A percentile compares a stretch with the other conserved stretches of the same genome.
These are phyloP conservation scores for Solanum boliviense DNA, from an alignment of 257 asterid genomes.

Conservation along the genomic window DNA sequence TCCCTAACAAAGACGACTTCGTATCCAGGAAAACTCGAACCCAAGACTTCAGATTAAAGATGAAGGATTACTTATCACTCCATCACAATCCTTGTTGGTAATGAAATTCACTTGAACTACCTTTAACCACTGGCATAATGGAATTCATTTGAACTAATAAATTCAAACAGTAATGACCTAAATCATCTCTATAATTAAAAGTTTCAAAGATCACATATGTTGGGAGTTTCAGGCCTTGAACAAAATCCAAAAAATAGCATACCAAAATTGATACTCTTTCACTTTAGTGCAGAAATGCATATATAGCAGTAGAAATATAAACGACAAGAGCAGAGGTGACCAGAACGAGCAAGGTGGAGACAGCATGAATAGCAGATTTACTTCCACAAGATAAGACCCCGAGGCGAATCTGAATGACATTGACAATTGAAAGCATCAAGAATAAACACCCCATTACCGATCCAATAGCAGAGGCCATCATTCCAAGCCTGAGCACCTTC, in stretches of 20 bases:
- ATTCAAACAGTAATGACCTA: neutral
- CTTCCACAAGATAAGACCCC: constrained; percentile 89
- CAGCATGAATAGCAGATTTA: constrained; percentile 50
- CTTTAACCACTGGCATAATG: neutral
- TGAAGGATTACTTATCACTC: neutral
- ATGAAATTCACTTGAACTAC: neutral
- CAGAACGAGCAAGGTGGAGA: constrained; percentile 42
- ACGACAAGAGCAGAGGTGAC: constrained; percentile 66
- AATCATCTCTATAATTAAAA: neutral
- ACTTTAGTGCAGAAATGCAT: constrained; percentile 37
- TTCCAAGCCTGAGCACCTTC: constrained; percentile 68
- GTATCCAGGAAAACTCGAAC: too few species aligned
- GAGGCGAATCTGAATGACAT: constrained; percentile 69
- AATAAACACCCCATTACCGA: constrained; percentile 93
- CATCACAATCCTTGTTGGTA: too few species aligned
- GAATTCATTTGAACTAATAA: neutral
- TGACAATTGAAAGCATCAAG: constrained; percentile 81
- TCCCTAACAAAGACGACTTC: too few species aligned
- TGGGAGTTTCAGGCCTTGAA: neutral
- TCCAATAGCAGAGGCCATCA: constrained; percentile 80
- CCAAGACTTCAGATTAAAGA: neutral
- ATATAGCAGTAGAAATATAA: constrained; percentile 75
- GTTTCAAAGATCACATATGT: neutral
- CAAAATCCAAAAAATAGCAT: neutral
- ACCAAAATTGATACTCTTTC: neutral